phyloP scores from a whole-genome alignment of 2,329 filamentous ascomycete genomes.

The Penicillium rolfsii region DNA sequence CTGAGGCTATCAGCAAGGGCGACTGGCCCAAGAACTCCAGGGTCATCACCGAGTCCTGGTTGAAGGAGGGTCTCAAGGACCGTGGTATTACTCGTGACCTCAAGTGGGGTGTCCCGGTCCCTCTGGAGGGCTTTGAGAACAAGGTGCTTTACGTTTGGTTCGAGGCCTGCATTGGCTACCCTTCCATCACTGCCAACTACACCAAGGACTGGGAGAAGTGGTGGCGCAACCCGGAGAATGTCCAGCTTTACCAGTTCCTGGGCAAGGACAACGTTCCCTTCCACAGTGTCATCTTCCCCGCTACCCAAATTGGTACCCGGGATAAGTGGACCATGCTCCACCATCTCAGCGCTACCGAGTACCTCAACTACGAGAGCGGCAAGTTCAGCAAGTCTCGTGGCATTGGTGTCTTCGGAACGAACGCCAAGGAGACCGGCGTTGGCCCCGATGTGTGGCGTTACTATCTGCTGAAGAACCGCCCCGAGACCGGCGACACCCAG shows the following conservation, averaged over 20 bases:
- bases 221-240: constrained; percentile 89
- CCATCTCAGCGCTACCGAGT: constrained; percentile 86
- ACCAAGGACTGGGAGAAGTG: constrained; percentile 88
- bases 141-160: constrained; percentile 95
- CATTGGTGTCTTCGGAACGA: constrained; percentile 89
- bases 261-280: constrained; percentile 89
- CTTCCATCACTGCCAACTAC: constrained; percentile 91
- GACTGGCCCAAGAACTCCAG: constrained; percentile 51
- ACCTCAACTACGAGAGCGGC: constrained; percentile 82
- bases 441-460: constrained; percentile 90
- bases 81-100: constrained; percentile 91
- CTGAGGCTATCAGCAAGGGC: constrained; percentile 72
- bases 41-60: constrained; percentile 52
- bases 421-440: constrained; percentile 82
- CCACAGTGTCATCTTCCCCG: constrained; percentile 91
- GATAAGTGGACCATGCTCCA: constrained; percentile 90
- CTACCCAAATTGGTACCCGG: constrained; percentile 78
- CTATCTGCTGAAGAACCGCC: constrained; percentile 82
- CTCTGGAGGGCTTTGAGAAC: constrained; percentile 64
- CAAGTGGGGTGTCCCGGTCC: constrained; percentile 77
- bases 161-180: constrained; percentile 89
- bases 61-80: constrained; percentile 77
- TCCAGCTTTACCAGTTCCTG: constrained; percentile 92
- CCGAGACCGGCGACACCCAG: constrained; percentile 83
- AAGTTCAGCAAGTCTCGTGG: constrained; percentile 93